Base-by-base conservation (phyloP, 2,329 filamentous ascomycete genomes). In the Aaosphaeria pasadenensis region DNA sequence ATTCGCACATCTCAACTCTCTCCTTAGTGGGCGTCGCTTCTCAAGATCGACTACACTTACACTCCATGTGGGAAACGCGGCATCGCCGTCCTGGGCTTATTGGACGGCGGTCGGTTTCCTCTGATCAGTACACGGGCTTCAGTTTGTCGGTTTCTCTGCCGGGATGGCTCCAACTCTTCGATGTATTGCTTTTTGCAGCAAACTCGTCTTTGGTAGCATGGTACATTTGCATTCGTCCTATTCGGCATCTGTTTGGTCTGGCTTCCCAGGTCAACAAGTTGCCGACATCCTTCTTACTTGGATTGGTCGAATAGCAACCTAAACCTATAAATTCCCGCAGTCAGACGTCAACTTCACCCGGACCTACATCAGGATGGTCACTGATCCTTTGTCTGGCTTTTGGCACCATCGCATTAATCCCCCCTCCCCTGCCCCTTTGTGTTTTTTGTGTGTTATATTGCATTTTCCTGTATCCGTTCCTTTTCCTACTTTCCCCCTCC, bases 21-120 rank as follows among this genome's bases (percentile, higher is more conserved):
- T 69, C 64, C 69, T 66, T 67, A 57, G 64, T 59, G 60, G 58
- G 56, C 58, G 57, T 61, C 54, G 63, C 54, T 55, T 60, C n/a
- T 52, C 49, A 39, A 51, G 55, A 40, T 50, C 54, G 58, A 56
- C 55, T 60, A 54, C 56, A 62, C 68, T 61, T 50, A 54, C 57
- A 59, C 53, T 62, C 52, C 63, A 58, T 65, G 60, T 70, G 70
- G 70, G 69, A 72, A 73, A 73, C 62, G 71, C 71, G 69, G 70
- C 71, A 68, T 59, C 63, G 71, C 69, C 64, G 69, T 73, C 67
- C 69, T 66, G 42, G 53, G 54, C 62, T 63, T 53, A 46, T 55
- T 62, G 70, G 69, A 69, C 62, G 66, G 67, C 67, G 54, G 63
- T 58, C 63, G 57, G 30, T 57, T 68, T 56, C 60, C 56, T 58